Evolutionary conservation across 768 basidiomycete genomes (phyloP), one percentile per base, ranked within the genome.

Genomic region (Termitomyces sp.): DNA sequence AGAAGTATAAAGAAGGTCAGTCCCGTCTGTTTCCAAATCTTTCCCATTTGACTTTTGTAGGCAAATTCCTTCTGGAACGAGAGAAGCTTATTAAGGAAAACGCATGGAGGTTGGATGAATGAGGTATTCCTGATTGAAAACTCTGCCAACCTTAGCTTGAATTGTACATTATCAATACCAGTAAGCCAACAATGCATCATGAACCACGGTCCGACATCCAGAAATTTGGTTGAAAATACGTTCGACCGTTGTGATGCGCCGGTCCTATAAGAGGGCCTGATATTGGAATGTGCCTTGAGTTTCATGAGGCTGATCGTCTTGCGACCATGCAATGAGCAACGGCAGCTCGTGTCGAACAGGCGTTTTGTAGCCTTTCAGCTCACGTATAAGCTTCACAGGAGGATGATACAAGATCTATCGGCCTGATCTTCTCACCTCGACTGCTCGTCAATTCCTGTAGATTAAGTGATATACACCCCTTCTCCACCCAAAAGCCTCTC

Each of bases 1-100:
- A 94, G 82, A 92, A 88, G 70, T 93, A 94, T 70, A 94, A 93
- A 72, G 92, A 94, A 83, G 88, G 91, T 85, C 38, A 43, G 81
- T 66, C 9, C 4, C 9, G 11, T 37, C 62, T 42, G 32, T 12
- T 49, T 2, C 14, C 1, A 31, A 36, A 38, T 51, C 32, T 20
- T 34, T 40, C 20, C 38, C 1, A 52, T 38, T 53, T 53, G 14
- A 38, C 37, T 32, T 15, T 64, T 38, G 7, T 40, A 93, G 91
- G 89, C 12, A 93, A 93, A 71, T 94, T 89, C 69, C 77, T 94
- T 9, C 77, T 94, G 37, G 91, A 94, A 70, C 80, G 87, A 49
- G 91, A 92, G 78, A 88, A 84, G 68, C 73, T 92, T 12, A 77
- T 91, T 53, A 94, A 93, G 69, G 90, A 93, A 70, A 94, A 94